Percentiles rank a stretch among this genome's conserved stretches.
Evolutionary conservation across 2,329 filamentous ascomycete genomes (phyloP).

Genomic region (Ophiostoma quercus): DNA sequence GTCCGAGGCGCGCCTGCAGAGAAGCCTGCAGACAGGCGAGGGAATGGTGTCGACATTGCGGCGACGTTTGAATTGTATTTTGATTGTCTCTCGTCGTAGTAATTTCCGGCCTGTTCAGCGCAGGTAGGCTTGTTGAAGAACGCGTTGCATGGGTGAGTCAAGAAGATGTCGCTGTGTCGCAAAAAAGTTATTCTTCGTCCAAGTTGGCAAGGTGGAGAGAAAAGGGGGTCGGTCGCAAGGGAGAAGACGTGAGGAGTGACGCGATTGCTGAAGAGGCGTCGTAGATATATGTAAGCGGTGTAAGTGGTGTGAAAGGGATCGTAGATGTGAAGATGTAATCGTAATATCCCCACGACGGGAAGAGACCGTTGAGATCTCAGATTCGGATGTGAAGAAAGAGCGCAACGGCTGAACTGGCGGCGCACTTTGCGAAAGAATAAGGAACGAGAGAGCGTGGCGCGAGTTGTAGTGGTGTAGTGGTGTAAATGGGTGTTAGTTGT

Average conservation of each 20-base stretch:
- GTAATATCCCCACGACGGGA: neutral
- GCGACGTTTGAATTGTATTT: neutral
- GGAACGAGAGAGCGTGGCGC: slow-evolving; percentile 6
- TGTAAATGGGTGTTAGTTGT: slow-evolving; percentile 13
- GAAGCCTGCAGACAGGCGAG: slow-evolving; percentile 40
- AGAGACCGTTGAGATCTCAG: slow-evolving; percentile 15
- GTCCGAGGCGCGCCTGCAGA: slow-evolving; percentile 47
- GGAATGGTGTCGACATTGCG: slow-evolving; percentile 45
- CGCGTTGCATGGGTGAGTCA: slow-evolving; percentile 18
- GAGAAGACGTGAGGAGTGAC: slow-evolving; percentile 14
- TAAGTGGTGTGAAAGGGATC: neutral
- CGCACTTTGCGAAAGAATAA: slow-evolving; percentile 17
- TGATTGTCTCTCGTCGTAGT: neutral
- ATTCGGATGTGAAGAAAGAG: slow-evolving; percentile 9
- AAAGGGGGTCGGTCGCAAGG: slow-evolving; percentile 15
- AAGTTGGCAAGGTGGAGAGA: neutral
- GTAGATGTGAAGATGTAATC: no score
- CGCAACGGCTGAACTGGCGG: slow-evolving; percentile 18
- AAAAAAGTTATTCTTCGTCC: neutral
- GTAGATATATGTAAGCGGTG: neutral
- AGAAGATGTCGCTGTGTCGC: neutral
- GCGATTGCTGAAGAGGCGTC: slow-evolving; percentile 9
- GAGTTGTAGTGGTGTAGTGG: neutral
- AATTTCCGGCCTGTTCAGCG: slow-evolving; percentile 8
- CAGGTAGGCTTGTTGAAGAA: slow-evolving; percentile 12